Percentiles rank a stretch among this genome's conserved stretches.
These are phyloP conservation scores for Hymenoscyphus fraxineus DNA, from an alignment of 2,329 filamentous ascomycete genomes.

Conservation along the genomic window DNA sequence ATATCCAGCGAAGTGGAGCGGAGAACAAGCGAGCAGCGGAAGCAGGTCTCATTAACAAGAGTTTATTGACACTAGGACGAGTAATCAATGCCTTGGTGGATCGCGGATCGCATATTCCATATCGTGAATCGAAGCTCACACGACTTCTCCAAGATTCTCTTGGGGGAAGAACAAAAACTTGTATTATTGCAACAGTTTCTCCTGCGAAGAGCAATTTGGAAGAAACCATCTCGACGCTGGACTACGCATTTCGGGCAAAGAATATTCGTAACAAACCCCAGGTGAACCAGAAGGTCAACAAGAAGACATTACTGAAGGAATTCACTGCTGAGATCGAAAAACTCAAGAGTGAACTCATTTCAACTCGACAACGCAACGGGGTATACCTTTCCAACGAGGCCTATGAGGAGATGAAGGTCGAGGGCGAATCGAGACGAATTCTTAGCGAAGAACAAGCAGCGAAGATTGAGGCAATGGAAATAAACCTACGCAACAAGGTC, in stretches of 20 bases:
- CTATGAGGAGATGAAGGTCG: conserved; percentile 85
- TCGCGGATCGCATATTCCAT: conserved; percentile 81
- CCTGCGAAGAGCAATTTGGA: conserved; percentile 93
- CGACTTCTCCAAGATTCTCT: conserved; percentile 93
- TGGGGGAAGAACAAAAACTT: conserved; percentile 93
- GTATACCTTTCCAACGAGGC: conserved; percentile 87
- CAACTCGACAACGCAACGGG: conserved; percentile 87
- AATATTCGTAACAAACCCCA: conserved; percentile 99
- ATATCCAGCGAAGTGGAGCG: conserved; percentile 92
- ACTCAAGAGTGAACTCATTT: conserved; percentile 88
- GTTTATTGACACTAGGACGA: conserved; percentile 85
- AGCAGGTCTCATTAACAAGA: conserved; percentile 97
- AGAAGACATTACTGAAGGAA: conserved; percentile 86
- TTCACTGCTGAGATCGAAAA: conserved; percentile 93
- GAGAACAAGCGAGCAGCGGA: conserved; percentile 97
- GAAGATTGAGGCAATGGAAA: conserved; percentile 88
- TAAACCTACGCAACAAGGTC: conserved; percentile 85
- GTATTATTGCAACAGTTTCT: conserved; percentile 95
- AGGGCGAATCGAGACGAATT: conserved; percentile 89
- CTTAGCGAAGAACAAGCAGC: conserved; percentile 88
- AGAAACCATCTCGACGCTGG: conserved; percentile 95
- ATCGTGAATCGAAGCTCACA: conserved; percentile 92
- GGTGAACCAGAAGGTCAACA: conserved; percentile 85
- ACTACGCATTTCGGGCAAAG: conserved; percentile 97
- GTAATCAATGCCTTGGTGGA: conserved; percentile 98